Evolutionary conservation across 1,284 basidiomycete genomes (phyloP), one percentile per base, ranked within the genome.

Genomic region (Trichosporon ovoides): DNA sequence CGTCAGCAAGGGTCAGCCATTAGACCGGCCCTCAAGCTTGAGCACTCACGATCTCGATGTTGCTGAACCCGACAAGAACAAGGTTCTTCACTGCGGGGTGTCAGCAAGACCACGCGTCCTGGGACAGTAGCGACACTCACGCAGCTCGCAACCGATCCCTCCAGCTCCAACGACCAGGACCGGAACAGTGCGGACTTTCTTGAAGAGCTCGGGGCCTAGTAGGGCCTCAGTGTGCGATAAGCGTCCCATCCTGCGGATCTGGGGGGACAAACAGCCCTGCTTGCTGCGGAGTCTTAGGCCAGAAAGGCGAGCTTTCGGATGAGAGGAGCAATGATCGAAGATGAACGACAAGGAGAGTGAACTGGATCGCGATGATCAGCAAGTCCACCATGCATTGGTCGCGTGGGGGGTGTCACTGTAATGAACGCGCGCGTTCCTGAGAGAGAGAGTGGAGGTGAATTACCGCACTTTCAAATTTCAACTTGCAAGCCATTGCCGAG

Each of bases 141-240:
- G 77, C 14, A 99, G 83, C 80, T 99, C 96, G 74, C 95, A 98
- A 2, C 96, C 95, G 71, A 98, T 98, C 0, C 94, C 94, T 57
- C 94, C 94, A 20, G 93, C 93, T 31, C 94, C 94, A 34, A 98
- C 92, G n/a, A 97, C 83, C 60, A 98, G 80, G 33, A 96, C 84
- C 58, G 82, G 88, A 1, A 87, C 86, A 38, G 83, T 77, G 5
- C 84, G 65, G 52, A 78, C 65, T 49, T 71, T 69, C 20, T 63
- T 54, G 64, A 83, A 83, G 28, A 89, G 75, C 62, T 88, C 85
- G 49, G 83, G 77, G 7, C 91, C 91, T 11, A 94, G 81, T 51
- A 93, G 87, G 18, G 88, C 71, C 53, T 74, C 52, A 7, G 74
- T 68, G 49, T 71, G 62, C 2, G 67, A 63, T 13, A 68, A 63